These are phyloP conservation scores for Naganishia vaughanmartiniae DNA, from an alignment of 768 basidiomycete species.

Conservation along the genomic window DNA sequence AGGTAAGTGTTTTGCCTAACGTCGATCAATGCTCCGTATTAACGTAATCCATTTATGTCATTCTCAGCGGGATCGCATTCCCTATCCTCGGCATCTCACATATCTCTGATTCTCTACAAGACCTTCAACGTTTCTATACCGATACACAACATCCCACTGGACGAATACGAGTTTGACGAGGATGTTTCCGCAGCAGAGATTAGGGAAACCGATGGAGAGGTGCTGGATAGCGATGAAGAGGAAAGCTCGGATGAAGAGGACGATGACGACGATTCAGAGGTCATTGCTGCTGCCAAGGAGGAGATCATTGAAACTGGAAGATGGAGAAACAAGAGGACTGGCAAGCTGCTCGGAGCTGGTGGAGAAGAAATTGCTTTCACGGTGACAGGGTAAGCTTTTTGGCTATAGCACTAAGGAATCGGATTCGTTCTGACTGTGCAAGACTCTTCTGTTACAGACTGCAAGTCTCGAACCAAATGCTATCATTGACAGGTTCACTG, in stretches of 20 bases:
- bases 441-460: constrained; percentile 58
- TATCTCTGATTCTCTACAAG: constrained; percentile 80
- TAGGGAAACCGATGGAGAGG: constrained; percentile 33
- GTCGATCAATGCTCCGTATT: neutral
- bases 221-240: constrained; percentile 24
- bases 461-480: constrained; percentile 88
- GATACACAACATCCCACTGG: constrained; percentile 77
- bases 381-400: constrained; percentile 72
- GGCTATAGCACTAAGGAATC: constrained; percentile 21
- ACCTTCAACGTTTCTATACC: constrained; percentile 97
- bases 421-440: constrained; percentile 11
- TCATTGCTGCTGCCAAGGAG: constrained; percentile 23
- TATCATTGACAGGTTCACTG: constrained; percentile 80
- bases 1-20: constrained; percentile 56
- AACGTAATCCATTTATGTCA: neutral
- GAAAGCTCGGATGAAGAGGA: constrained; percentile 36
- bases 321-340: constrained; percentile 75
- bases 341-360: constrained; percentile 65
- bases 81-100: constrained; percentile 85
- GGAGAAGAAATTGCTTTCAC: constrained; percentile 72
- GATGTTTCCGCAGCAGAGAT: constrained; percentile 51
- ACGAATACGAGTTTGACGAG: constrained; percentile 81
- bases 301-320: constrained; percentile 56
- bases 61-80: constrained; percentile 75
- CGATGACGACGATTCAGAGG: constrained; percentile 27